Percentiles rank a stretch among this genome's conserved stretches.
These are phyloP conservation scores for Polytrichum commune DNA, from an alignment of 225 moss, liverwort and hornwort genomes.

Conservation along the genomic window DNA sequence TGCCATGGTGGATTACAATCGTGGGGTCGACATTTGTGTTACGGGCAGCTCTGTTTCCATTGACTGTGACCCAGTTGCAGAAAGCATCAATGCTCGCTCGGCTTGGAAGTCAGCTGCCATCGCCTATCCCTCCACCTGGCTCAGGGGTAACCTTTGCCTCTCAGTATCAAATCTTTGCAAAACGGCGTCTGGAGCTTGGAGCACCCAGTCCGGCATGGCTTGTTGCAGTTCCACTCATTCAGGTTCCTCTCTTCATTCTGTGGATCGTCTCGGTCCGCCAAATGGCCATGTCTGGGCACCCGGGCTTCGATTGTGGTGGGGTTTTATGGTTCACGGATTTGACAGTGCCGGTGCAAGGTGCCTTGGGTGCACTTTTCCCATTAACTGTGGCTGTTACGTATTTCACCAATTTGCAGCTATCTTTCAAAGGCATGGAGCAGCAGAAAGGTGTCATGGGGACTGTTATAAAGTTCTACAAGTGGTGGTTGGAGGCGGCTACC, in stretches of 20 bases:
- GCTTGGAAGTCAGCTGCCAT: constrained; percentile 58
- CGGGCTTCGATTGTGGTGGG: constrained; percentile 90
- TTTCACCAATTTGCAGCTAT: constrained; percentile 85
- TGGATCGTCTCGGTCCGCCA: constrained; percentile 93
- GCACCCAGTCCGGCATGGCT: constrained; percentile 92
- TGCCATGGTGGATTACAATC: constrained; percentile 94
- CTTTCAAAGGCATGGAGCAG: constrained; percentile 78
- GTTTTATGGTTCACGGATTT: constrained; percentile 87
- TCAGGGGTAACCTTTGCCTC: constrained; percentile 67
- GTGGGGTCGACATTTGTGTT: constrained; percentile 87
- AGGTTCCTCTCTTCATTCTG: constrained; percentile 89
- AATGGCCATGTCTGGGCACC: constrained; percentile 88
- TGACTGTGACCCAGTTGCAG: constrained; percentile 81
- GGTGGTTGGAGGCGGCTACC: constrained; percentile 98
- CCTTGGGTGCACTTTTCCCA: constrained; percentile 87
- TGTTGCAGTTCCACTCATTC: constrained; percentile 71
- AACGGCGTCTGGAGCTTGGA: constrained; percentile 85
- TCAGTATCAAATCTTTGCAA: constrained; percentile 79
- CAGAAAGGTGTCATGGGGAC: constrained; percentile 75
- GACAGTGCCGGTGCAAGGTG: constrained; percentile 87
- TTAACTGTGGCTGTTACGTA: constrained; percentile 78
- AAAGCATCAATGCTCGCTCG: constrained; percentile 61
- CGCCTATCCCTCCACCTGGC: constrained; percentile 71
- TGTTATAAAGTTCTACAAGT: constrained; percentile 96
- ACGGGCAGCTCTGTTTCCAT: constrained; percentile 77